These are phyloP conservation scores for Candida germanica DNA, from an alignment of 805 yeast genomes.

Conservation along the genomic window DNA sequence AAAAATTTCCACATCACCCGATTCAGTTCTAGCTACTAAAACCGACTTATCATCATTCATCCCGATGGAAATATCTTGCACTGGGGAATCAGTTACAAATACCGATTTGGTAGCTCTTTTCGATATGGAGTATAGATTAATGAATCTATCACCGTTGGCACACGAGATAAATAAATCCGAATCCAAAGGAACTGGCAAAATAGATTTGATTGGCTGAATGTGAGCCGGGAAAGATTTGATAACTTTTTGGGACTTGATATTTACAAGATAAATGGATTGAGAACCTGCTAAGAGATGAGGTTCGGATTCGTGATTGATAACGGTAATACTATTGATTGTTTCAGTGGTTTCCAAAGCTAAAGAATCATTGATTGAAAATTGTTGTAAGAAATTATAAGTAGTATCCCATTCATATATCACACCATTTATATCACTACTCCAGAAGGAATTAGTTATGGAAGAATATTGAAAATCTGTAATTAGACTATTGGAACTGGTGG, in stretches of 20 bases:
- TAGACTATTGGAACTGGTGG: slow-evolving; percentile 42
- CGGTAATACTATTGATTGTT: slow-evolving; percentile 27
- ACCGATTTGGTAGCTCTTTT: slow-evolving; percentile 48
- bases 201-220: slow-evolving; percentile 58
- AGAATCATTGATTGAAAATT: slow-evolving; percentile 40
- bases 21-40: slow-evolving; percentile 64
- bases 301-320: slow-evolving; percentile 26
- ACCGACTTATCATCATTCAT: slow-evolving; percentile 28
- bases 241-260: slow-evolving; percentile 35
- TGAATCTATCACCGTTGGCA: slow-evolving; percentile 78
- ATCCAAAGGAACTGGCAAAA: slow-evolving; percentile 34
- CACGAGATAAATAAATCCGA: slow-evolving; percentile 58
- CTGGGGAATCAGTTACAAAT: slow-evolving; percentile 67
- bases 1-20: slow-evolving; percentile 72
- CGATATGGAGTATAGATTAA: slow-evolving; percentile 61
- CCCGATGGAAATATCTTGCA: slow-evolving; percentile 43
- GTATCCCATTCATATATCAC: slow-evolving; percentile 62
- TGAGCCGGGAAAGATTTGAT: slow-evolving; percentile 70
- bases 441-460: slow-evolving; percentile 41
- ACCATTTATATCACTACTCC: slow-evolving; percentile 62
- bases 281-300: slow-evolving; percentile 61
- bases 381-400: slow-evolving; percentile 36
- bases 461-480: slow-evolving; percentile 51
- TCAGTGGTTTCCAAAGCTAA: slow-evolving; percentile 27
- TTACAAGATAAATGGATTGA: slow-evolving; percentile 58